Percentiles rank a stretch among this genome's conserved stretches.
Evolutionary conservation across 2,329 filamentous ascomycete species (phyloP).

Genomic region (Ceratocystis colombiana): DNA sequence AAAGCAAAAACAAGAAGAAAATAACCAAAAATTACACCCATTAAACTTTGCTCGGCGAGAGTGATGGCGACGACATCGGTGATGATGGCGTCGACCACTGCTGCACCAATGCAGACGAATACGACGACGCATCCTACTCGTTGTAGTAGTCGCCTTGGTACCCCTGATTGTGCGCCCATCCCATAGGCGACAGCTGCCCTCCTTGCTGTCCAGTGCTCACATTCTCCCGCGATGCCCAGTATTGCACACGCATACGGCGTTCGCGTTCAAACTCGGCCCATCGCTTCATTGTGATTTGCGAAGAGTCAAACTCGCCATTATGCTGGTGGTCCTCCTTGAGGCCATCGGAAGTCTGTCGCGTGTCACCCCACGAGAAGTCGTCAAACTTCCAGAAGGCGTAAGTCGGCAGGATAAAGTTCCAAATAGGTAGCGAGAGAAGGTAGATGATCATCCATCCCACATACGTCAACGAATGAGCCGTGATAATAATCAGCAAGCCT

Average conservation of each 20-base stretch:
- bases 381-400: conserved; percentile 99
- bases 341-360: conserved; percentile 87
- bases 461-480: conserved; percentile 85
- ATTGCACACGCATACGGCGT: conserved; percentile 41
- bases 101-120: not conserved
- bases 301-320: conserved; percentile 95
- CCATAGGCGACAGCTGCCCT: conserved; percentile 36
- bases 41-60: conserved; percentile 30
- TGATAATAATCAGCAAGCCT: conserved; percentile 81
- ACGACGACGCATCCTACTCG: conserved; percentile 20
- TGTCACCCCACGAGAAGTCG: conserved; percentile 98
- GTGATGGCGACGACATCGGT: not conserved
- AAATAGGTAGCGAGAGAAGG: conserved; percentile 80
- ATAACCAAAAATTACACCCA: conserved; percentile 9
- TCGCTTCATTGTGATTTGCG: conserved; percentile 98
- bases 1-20: conserved; percentile 8
- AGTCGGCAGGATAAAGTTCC: conserved; percentile 90
- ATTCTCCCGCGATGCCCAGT: conserved; percentile 47
- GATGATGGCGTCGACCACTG: not conserved
- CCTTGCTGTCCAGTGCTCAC: conserved; percentile 36
- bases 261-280: conserved; percentile 91
- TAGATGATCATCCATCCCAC: conserved; percentile 97
- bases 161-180: conserved; percentile 35
- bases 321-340: conserved; percentile 78
- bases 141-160: conserved; percentile 46